A percentile compares a stretch with the other conserved stretches of the same genome.
phyloP scores from a whole-genome alignment of 2,329 filamentous ascomycete genomes.

The Pyricularia grisea region DNA sequence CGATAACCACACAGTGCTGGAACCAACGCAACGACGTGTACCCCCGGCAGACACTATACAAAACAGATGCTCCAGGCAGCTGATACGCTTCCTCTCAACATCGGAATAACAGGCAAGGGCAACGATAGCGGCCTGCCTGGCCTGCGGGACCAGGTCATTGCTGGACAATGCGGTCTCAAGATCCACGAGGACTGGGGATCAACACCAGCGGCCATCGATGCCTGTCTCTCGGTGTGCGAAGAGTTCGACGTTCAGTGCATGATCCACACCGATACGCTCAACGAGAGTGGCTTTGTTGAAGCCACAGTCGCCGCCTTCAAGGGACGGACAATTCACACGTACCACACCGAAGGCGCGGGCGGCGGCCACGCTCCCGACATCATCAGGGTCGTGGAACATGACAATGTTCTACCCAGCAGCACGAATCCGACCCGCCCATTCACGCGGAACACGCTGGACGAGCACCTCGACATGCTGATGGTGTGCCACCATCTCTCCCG shows the following conservation, averaged over 20 bases:
- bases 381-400: slow-evolving; percentile 82
- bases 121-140: slow-evolving; percentile 68
- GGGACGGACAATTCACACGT: slow-evolving; percentile 83
- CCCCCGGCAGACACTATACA: slow-evolving; percentile 74
- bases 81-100: slow-evolving; percentile 73
- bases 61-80: slow-evolving; percentile 83
- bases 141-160: slow-evolving; percentile 69
- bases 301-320: slow-evolving; percentile 81
- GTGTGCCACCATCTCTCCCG: slow-evolving; percentile 90
- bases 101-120: slow-evolving; percentile 88
- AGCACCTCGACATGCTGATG: slow-evolving; percentile 98
- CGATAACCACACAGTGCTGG: slow-evolving; percentile 50
- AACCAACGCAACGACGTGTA: slow-evolving; percentile 88
- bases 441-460: slow-evolving; percentile 86
- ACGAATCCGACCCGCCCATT: slow-evolving; percentile 91
- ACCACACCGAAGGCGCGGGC: slow-evolving; percentile 92
- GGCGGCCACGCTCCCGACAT: slow-evolving; percentile 95
- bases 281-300: slow-evolving; percentile 96
- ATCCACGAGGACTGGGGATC: slow-evolving; percentile 94
- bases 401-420: slow-evolving; percentile 80
- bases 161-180: slow-evolving; percentile 84
- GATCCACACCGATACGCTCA: slow-evolving; percentile 92
- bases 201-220: slow-evolving; percentile 84
- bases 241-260: slow-evolving; percentile 87
- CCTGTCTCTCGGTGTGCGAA: slow-evolving; percentile 77